Percentiles rank a stretch among this genome's conserved stretches.
Evolutionary conservation across 768 basidiomycete genomes (phyloP).

Genomic region (Nidularia pulvinata): DNA sequence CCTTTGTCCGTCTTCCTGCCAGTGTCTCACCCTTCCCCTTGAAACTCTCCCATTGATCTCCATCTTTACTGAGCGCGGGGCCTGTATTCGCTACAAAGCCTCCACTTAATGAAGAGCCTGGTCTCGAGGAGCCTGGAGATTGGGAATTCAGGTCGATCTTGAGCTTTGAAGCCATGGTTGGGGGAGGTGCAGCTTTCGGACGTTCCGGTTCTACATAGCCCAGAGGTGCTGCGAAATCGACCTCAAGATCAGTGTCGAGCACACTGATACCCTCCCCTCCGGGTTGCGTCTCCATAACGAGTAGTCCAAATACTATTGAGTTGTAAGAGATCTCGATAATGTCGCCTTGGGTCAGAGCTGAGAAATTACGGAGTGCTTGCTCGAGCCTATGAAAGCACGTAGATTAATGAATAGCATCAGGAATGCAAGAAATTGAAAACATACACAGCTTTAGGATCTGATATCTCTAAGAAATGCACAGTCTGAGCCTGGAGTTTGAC

Average conservation of each 20-base stretch:
- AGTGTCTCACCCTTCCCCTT: slow-evolving; percentile 94
- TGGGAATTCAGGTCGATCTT: slow-evolving; percentile 91
- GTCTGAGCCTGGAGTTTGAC: slow-evolving; percentile 98
- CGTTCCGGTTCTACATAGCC: slow-evolving; percentile 95
- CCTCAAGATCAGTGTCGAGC: slow-evolving; percentile 96
- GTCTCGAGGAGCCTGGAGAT: slow-evolving; percentile 85
- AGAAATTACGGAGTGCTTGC: slow-evolving; percentile 92
- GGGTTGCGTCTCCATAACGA: slow-evolving; percentile 93
- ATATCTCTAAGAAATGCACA: slow-evolving; percentile 94
- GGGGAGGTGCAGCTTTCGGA: slow-evolving; percentile 74
- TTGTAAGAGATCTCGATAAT: slow-evolving; percentile 99
- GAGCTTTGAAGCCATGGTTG: slow-evolving; percentile 96
- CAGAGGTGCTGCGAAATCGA: slow-evolving; percentile 93
- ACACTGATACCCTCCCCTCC: slow-evolving; percentile 88
- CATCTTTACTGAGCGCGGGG: slow-evolving; percentile 64
- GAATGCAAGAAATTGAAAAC: slow-evolving; percentile 23
- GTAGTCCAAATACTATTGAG: slow-evolving; percentile 90
- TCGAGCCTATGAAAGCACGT: slow-evolving; percentile 64
- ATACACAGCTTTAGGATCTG: slow-evolving; percentile 97
- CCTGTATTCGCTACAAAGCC: slow-evolving; percentile 57
- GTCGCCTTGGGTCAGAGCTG: slow-evolving; percentile 90
- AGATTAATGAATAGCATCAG: slow-evolving; percentile 2
- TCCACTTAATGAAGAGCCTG: slow-evolving; percentile 72
- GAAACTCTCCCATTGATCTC: slow-evolving; percentile 93
- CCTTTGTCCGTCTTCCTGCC: slow-evolving; percentile 90